Base-by-base conservation (phyloP, 768 basidiomycete species). In the Tephrocybe sp. region DNA sequence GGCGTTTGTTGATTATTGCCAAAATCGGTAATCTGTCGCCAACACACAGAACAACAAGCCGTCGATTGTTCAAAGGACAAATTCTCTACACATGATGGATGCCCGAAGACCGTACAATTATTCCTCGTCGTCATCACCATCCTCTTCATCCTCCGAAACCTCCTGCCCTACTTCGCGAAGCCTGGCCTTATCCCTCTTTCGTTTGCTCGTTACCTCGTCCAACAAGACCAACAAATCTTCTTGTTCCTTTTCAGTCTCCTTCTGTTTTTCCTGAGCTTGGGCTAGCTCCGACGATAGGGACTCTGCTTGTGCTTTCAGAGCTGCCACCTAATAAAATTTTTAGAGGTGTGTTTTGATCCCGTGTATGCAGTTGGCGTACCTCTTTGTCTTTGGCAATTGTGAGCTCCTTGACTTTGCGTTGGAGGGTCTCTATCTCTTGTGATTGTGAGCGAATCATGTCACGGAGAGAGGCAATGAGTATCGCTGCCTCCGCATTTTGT, bases 191-290 rank as follows among this genome's bases (percentile, higher is more conserved):
- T 98, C 97, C 58, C 73, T 75, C 71, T 79, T 81, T 46, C 95
- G 77, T 70, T 99, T 99, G 56, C 73, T 79, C 39, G 83, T 89
- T 54, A 97, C 74, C 70, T 98, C 97, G 61, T 98, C 97, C 3
- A 99, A 73, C 30, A 98, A 69, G 10, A 99, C 95, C 17, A 99
- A 73, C 42, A 98, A 66, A 67, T 99, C 96, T 64, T 98, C 96
- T 60, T 98, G 95, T 66, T 99, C 96, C 68, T 94, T 95, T 67
- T 97, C 93, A 19, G 84, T 82, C 8, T 97, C 93, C 57, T 80
- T 85, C 43, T 81, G 78, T 64, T 85, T 88, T 49, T 75, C 77
- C 57, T 87, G 79, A 8, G 83, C 74, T 1, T 68, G 70, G 38
- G 68, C 65, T 7, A 92, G 65, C 48, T 82, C 67, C 12, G 65